Evolutionary conservation across 2,329 filamentous ascomycete species (phyloP).

Genomic region (Ascochyta fabae): DNA sequence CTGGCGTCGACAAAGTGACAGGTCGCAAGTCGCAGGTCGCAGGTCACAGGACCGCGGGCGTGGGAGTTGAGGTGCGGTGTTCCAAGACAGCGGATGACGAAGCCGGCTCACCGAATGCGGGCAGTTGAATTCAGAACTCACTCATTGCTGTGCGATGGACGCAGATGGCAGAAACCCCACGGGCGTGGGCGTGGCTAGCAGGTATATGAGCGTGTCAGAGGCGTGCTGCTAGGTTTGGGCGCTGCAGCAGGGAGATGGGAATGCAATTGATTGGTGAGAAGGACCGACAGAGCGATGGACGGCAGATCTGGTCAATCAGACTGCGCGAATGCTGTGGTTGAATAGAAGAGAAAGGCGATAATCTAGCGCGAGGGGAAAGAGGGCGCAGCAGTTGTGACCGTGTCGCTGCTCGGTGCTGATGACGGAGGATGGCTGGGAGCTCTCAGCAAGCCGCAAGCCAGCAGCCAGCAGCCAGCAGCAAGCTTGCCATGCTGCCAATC

Average conservation of each 20-base stretch:
- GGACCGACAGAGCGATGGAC: not conserved
- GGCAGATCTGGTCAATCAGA: slow-evolving; percentile 13
- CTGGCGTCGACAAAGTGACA: not conserved
- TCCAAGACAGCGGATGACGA: slow-evolving; percentile 10
- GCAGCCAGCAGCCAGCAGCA: not conserved
- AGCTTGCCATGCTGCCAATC: slow-evolving; percentile 11
- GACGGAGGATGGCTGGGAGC: slow-evolving; percentile 19
- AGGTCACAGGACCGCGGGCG: not conserved
- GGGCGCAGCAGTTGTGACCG: slow-evolving; percentile 13
- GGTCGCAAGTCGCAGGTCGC: not conserved
- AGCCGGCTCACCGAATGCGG: slow-evolving; percentile 13
- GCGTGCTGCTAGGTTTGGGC: slow-evolving; percentile 7
- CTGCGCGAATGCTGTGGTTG: slow-evolving; percentile 1
- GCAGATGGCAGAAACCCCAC: not conserved
- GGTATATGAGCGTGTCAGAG: slow-evolving; percentile 18
- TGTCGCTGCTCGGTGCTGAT: slow-evolving; percentile 8
- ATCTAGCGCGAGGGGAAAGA: slow-evolving; percentile 16
- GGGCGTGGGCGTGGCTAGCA: not conserved
- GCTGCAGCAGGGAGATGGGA: slow-evolving; percentile 6
- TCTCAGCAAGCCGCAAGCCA: not conserved
- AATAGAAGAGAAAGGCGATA: not conserved
- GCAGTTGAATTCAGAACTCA: slow-evolving; percentile 10
- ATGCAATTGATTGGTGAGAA: slow-evolving; percentile 12
- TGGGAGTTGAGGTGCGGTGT: not conserved
- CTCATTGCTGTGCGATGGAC: slow-evolving; percentile 18